Percentiles rank a stretch among this genome's conserved stretches.
phyloP scores from a whole-genome alignment of 1,139 yeast genomes.

The Taiozyma sp. region DNA sequence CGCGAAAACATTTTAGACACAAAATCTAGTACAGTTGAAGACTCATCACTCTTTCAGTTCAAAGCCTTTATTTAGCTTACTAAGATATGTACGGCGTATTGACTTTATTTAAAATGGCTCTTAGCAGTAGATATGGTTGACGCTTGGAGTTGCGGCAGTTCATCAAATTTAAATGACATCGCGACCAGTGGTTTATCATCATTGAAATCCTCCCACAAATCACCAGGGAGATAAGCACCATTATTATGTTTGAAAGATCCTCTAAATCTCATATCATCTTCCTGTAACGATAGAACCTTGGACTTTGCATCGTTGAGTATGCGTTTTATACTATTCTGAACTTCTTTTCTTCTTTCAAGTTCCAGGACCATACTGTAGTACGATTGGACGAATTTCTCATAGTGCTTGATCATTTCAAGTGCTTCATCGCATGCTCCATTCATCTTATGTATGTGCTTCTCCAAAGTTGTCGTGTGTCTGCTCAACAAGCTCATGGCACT shows the following conservation, averaged over 20 bases:
- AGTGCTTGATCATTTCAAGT: slow-evolving; percentile 39
- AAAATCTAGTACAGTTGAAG: neutral
- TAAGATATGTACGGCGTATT: neutral
- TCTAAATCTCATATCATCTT: slow-evolving; percentile 37
- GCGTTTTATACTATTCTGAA: slow-evolving; percentile 34
- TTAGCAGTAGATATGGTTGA: neutral
- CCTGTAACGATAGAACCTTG: slow-evolving; percentile 31
- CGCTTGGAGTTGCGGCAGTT: slow-evolving; percentile 9
- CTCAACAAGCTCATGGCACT: slow-evolving; percentile 23
- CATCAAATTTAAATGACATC: slow-evolving; percentile 12
- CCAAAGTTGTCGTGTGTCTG: slow-evolving; percentile 23
- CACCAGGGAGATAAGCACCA: slow-evolving; percentile 48
- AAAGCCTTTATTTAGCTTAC: neutral
- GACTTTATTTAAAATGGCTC: neutral
- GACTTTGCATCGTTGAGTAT: slow-evolving; percentile 35
- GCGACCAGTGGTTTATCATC: slow-evolving; percentile 23
- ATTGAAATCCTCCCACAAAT: slow-evolving; percentile 41
- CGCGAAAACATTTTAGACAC: neutral
- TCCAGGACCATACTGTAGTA: slow-evolving; percentile 47
- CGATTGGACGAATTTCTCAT: slow-evolving; percentile 40
- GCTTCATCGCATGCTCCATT: slow-evolving; percentile 26
- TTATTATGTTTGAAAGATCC: slow-evolving; percentile 35
- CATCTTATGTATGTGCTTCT: slow-evolving; percentile 19
- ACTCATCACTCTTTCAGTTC: neutral
- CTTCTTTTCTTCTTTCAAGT: slow-evolving; percentile 38